Evolutionary conservation across 148 eudicot genomes (phyloP).

Genomic region (Camellia sinensis): DNA sequence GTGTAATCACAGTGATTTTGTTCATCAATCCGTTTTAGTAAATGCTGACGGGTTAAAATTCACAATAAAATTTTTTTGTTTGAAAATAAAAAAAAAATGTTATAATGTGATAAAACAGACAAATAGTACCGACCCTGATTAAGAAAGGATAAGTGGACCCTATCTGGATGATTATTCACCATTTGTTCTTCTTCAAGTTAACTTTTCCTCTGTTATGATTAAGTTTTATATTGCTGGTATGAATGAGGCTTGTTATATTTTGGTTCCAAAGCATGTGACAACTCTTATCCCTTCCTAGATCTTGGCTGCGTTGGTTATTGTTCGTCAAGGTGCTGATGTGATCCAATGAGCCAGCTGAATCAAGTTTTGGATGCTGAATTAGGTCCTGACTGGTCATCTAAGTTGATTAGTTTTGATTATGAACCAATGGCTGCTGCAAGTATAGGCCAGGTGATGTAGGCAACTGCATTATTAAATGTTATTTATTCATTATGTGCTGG

Average conservation of each 20-base stretch:
- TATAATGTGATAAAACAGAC: too few relatives aligned
- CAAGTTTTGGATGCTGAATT: constrained; percentile 87
- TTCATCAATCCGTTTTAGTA: background rate
- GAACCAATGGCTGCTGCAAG: constrained; percentile 97
- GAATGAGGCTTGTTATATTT: background rate
- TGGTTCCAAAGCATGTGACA: background rate
- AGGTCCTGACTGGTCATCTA: constrained; percentile 83
- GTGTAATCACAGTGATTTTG: background rate
- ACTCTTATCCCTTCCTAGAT: constrained; percentile 47
- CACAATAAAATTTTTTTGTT: background rate
- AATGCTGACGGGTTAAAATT: background rate
- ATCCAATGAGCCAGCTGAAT: constrained; percentile 90
- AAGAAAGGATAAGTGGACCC: background rate
- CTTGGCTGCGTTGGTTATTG: constrained; percentile 91
- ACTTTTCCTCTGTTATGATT: background rate
- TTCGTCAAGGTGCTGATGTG: constrained; percentile 98
- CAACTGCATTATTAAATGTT: background rate
- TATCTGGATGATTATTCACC: too few relatives aligned
- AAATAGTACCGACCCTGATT: background rate
- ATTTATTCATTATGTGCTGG: constrained; percentile 4
- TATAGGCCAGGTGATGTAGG: constrained; percentile 69
- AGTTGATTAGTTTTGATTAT: constrained; percentile 78
- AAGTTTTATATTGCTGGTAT: background rate
- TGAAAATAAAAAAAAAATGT: background rate
- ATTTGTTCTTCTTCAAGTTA: background rate